These are phyloP conservation scores for Dactylellina drechsleri DNA, from an alignment of 2,329 filamentous ascomycete species.

Conservation along the genomic window DNA sequence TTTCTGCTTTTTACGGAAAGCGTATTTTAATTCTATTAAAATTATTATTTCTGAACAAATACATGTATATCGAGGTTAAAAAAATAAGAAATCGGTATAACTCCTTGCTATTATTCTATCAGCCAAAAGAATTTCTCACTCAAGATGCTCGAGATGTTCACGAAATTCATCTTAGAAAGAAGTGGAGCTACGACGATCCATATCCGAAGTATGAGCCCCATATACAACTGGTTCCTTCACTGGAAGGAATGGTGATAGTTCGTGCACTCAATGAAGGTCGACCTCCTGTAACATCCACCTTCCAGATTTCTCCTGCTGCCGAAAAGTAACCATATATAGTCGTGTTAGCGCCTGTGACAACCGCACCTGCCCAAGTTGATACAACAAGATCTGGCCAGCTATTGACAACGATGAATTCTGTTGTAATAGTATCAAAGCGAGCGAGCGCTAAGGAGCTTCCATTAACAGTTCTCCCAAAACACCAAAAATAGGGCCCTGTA, in stretches of 20 bases:
- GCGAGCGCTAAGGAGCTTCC: neutral
- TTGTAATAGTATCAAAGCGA: neutral
- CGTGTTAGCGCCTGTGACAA: neutral
- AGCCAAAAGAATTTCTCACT: too few species aligned
- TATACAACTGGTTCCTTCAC: neutral
- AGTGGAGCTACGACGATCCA: too few species aligned
- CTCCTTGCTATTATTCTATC: too few species aligned
- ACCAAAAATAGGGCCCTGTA: neutral
- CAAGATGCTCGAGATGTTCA: too few species aligned
- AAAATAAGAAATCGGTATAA: too few species aligned
- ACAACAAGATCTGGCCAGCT: neutral
- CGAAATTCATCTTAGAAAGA: too few species aligned
- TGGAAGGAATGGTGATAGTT: neutral
- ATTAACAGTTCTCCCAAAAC: neutral
- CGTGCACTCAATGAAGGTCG: neutral
- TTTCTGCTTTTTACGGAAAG: too few species aligned
- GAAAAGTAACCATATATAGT: neutral
- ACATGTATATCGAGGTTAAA: too few species aligned
- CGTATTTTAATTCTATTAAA: too few species aligned
- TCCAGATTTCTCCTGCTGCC: neutral
- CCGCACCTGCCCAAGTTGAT: neutral
- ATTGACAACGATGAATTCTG: neutral
- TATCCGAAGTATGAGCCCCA: neutral
- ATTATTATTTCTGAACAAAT: too few species aligned
- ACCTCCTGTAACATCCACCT: neutral